Evolutionary conservation across 345 rosid genomes (phyloP), one percentile per base, ranked within the genome.

Genomic region (Populus nigra): DNA sequence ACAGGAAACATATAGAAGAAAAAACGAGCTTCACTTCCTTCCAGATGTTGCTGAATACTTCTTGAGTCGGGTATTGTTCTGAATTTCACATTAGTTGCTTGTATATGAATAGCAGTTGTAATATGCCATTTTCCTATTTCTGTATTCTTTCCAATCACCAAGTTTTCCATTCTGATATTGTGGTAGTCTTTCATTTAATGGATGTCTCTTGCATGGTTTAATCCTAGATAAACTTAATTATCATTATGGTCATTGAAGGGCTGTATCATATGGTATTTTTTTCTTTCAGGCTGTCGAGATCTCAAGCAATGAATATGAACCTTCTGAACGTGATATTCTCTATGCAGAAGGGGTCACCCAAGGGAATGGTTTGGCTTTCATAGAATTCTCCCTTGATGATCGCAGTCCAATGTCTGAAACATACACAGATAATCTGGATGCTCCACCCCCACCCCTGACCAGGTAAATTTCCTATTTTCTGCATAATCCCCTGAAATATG

Each of bases 321-420:
- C 99, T 73, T 86, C 97, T 0, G 98, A 96, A 55, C 86, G 90
- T 36, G 99, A 96, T 80, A 96, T 96, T 20, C 89, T 96, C 62
- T 96, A 83, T 53, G 97, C 99, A 27, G 99, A 96, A 90, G 99
- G 99, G 20, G 96, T 96, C 55, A 94, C 95, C 35, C 95, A 88
- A 83, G 98, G 98, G 68, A 96, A 94, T 65, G 98, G 98, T 65
- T 84, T 96, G 82, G 99, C 98, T 41, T 96, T 94, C 83, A 91
- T 94, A 82, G 99, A 96, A 80, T 96, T 94, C 80, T 88, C 92
- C 3, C 97, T 96, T 18, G 95, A 83, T 65, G 94, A 94, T 78
- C 96, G 88, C 16, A 94, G 97, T 76, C 97, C 98, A 79, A 89
- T 89, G 98, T 91, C 97, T 12, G 97, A 92, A 78, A 85, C 89